A percentile compares a stretch with the other conserved stretches of the same genome.
phyloP scores from a whole-genome alignment of 2,329 filamentous ascomycete species.

The Plectosphaerella cucumerina region DNA sequence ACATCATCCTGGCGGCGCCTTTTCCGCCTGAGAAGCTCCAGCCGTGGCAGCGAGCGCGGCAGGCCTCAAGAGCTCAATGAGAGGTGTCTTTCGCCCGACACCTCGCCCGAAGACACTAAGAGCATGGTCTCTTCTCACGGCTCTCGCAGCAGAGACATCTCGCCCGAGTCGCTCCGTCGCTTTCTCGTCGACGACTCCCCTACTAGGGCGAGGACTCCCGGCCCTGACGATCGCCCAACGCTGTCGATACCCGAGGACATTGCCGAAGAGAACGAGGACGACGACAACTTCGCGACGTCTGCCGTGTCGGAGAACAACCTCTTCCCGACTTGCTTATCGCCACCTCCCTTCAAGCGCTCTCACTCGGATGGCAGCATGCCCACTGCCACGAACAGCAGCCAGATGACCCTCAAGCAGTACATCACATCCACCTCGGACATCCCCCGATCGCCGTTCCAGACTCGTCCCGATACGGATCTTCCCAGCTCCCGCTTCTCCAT shows the following conservation, averaged over 20 bases:
- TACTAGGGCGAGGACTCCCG: slow-evolving; percentile 6
- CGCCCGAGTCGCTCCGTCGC: slow-evolving; percentile 49
- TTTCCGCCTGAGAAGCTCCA: slow-evolving; percentile 37
- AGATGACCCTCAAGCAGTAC: slow-evolving; percentile 17
- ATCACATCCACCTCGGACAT: background rate
- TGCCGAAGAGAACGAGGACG: slow-evolving; percentile 35
- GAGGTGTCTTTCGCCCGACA: slow-evolving; percentile 14
- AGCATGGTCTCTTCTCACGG: slow-evolving; percentile 34
- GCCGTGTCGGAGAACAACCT: slow-evolving; percentile 35
- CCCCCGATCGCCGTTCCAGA: slow-evolving; percentile 4
- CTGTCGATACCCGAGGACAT: slow-evolving; percentile 31
- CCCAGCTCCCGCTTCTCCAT: slow-evolving; percentile 22
- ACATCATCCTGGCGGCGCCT: slow-evolving; percentile 48
- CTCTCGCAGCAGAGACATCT: slow-evolving; percentile 46
- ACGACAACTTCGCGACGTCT: slow-evolving; percentile 59
- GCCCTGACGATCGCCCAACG: slow-evolving; percentile 21
- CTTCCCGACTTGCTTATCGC: slow-evolving; percentile 45
- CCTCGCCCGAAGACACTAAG: slow-evolving; percentile 21
- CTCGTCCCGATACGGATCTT: slow-evolving; percentile 6
- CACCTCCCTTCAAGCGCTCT: slow-evolving; percentile 44
- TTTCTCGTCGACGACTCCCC: slow-evolving; percentile 45
- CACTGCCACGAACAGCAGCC: slow-evolving; percentile 16
- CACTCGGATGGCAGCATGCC: slow-evolving; percentile 23
- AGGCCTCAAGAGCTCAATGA: slow-evolving; percentile 24
- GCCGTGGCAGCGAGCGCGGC: slow-evolving; percentile 27